Percentiles rank a stretch among this genome's conserved stretches.
These are phyloP conservation scores for Termitomyces bulborhizus DNA, from an alignment of 768 basidiomycete genomes.

Conservation along the genomic window DNA sequence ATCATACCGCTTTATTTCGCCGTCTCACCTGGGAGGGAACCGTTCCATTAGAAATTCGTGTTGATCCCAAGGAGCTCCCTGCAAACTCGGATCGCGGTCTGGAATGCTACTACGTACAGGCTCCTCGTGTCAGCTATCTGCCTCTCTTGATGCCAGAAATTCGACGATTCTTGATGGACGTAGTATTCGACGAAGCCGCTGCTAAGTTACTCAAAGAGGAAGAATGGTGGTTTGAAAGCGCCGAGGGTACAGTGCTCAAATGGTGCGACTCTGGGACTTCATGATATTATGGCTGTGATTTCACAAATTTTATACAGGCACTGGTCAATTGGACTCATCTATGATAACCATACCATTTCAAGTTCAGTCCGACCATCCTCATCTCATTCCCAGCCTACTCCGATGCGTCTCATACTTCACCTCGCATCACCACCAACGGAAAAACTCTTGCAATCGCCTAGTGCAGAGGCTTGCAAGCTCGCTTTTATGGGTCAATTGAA, in stretches of 20 bases:
- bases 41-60: slow-evolving; percentile 82
- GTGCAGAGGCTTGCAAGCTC: slow-evolving; percentile 83
- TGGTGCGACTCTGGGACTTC: slow-evolving; percentile 51
- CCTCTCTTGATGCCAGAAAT: slow-evolving; percentile 88
- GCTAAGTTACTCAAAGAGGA: slow-evolving; percentile 74
- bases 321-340: slow-evolving; percentile 94
- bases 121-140: slow-evolving; percentile 89
- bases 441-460: slow-evolving; percentile 75
- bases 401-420: slow-evolving; percentile 79
- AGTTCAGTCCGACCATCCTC: slow-evolving; percentile 46
- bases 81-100: slow-evolving; percentile 85
- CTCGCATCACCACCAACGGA: slow-evolving; percentile 84
- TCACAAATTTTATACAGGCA: slow-evolving; percentile 56
- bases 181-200: slow-evolving; percentile 85
- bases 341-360: slow-evolving; percentile 76
- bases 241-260: slow-evolving; percentile 74
- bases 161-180: slow-evolving; percentile 81
- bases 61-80: slow-evolving; percentile 85
- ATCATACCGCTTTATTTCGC: slow-evolving; percentile 75
- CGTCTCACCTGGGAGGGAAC: slow-evolving; percentile 89
- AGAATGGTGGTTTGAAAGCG: slow-evolving; percentile 97
- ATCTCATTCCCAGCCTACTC: slow-evolving; percentile 35
- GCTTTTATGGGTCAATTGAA: slow-evolving; percentile 95
- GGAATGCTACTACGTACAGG: slow-evolving; percentile 88
- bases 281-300: slow-evolving; percentile 4